Base-by-base conservation (phyloP, 192 early-diverging fungal genomes). In the Martensiomyces pterosporus region DNA sequence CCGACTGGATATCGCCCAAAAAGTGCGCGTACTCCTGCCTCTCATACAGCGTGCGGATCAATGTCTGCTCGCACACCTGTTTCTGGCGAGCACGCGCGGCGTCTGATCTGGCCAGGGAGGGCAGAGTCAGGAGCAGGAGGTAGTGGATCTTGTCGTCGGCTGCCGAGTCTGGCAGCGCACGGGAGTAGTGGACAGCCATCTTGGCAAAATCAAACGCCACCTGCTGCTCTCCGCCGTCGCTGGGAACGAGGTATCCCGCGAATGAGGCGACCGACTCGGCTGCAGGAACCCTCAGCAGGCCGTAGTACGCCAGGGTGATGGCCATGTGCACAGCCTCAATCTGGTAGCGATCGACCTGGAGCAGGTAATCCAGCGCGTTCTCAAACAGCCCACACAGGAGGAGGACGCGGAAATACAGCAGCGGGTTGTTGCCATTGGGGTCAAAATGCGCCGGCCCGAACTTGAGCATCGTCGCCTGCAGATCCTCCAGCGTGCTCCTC, bases 261-360 rank as follows among this genome's bases (percentile, higher is more conserved):
- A 56, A 47, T 15, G 58, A 47, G 9, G 58, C 55, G 12, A 76
- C 51, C 14, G 67, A 60, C 22, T 74, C 62, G 5, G 81, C 70
- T 32, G 56, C 66, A 3, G 80, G 83, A 22, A 91, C 77, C 14
- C 81, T 74, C 12, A 99, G 68, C 39, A 90, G 58, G 9, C 94
- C 89, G 51, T 84, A 82, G 64, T 88, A 83, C 2, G 80, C 85
- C 60, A 94, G 64, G 1, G 85, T 78, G 33, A 95, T 81, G 13
- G 88, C 91, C 72, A 96, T 86, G 57, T 98, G 94, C 9, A 98
- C 82, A 12, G 91, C 91, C 47, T 99, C 94, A 7, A 89, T 59
- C 12, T 75, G 67, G 58, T 75, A 85, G 5, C 55, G 64, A 15
- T 80, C 82, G 17, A 74, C 56, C 43, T 80, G 79, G 32, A 75